Percentiles rank a stretch among this genome's conserved stretches.
Conservation (phyloP, 148 eudicot genomes). For the Cornus suecica region DNA sequence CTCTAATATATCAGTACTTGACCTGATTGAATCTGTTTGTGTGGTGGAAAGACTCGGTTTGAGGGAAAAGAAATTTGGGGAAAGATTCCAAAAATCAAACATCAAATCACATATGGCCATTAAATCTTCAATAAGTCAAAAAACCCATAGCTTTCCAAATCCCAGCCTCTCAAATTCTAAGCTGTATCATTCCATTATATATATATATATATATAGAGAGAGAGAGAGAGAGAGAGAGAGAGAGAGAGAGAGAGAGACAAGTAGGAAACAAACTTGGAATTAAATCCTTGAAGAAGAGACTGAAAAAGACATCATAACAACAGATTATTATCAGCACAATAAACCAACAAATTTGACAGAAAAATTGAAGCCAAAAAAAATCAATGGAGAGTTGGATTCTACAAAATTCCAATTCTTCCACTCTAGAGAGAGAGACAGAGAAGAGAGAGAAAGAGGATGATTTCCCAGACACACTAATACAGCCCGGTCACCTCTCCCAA, state of each 20-base stretch:
- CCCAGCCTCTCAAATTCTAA: no score
- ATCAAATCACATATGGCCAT: no score
- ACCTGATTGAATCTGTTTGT: no score
- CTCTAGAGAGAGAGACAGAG: constrained; percentile 31
- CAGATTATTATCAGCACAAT: neutral
- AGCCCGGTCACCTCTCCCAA: constrained; percentile 45
- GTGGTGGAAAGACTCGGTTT: no score
- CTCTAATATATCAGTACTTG: no score
- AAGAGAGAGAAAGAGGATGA: constrained; percentile 23
- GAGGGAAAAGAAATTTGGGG: no score
- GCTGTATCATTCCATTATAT: neutral
- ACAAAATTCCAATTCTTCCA: constrained; percentile 37
- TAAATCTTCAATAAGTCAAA: no score
- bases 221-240: no score
- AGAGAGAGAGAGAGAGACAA: neutral
- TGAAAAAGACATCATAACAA: neutral
- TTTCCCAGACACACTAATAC: constrained; percentile 58
- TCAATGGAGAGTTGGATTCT: constrained; percentile 18
- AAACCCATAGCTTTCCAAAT: no score
- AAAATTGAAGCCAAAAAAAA: neutral
- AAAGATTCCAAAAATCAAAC: no score
- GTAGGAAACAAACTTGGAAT: neutral
- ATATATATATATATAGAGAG: no score
- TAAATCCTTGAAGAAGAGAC: neutral
- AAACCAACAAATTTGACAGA: neutral